Percentiles rank a stretch among this genome's conserved stretches.
These are phyloP conservation scores for Rhizoclosmatium sp. DNA, from an alignment of 192 early-diverging fungal species.

Conservation along the genomic window DNA sequence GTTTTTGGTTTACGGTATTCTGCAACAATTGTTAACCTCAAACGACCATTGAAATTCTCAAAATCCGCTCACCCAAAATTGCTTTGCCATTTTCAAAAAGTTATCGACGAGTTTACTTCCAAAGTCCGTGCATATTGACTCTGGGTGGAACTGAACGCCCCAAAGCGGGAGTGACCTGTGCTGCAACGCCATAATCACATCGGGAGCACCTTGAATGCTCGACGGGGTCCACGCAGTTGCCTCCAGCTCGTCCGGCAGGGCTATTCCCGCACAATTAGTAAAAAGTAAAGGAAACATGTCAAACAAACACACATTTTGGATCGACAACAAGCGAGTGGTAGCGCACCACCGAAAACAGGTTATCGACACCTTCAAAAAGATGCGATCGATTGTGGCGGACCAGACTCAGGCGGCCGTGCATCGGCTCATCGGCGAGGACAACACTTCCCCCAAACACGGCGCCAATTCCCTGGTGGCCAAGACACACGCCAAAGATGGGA, in stretches of 20 bases:
- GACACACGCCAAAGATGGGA: conserved; percentile 91
- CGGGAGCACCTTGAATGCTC: conserved; percentile 16
- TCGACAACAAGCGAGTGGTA: conserved; percentile 91
- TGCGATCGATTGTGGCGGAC: conserved; percentile 46
- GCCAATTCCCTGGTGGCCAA: conserved; percentile 93
- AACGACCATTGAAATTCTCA: neutral
- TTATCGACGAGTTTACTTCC: conserved; percentile 77
- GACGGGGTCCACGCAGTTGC: conserved; percentile 67
- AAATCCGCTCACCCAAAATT: conserved; percentile 29
- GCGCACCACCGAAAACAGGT: conserved; percentile 78
- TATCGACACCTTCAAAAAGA: conserved; percentile 69
- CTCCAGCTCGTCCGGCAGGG: conserved; percentile 64
- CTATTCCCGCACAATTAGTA: conserved; percentile 50
- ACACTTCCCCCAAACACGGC: conserved; percentile 72
- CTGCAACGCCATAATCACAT: conserved; percentile 80
- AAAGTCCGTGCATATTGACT: conserved; percentile 88
- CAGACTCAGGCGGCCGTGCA: conserved; percentile 79
- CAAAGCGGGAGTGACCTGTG: conserved; percentile 76
- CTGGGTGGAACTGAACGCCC: conserved; percentile 97
- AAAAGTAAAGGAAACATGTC: conserved; percentile 87
- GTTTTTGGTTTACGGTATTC: neutral
- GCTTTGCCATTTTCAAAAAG: conserved; percentile 64
- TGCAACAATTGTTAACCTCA: neutral
- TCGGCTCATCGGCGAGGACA: conserved; percentile 65
- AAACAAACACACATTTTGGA: conserved; percentile 36